These are phyloP conservation scores for Trichophyton benhamiae DNA, from an alignment of 2,329 filamentous ascomycete genomes.

Conservation along the genomic window DNA sequence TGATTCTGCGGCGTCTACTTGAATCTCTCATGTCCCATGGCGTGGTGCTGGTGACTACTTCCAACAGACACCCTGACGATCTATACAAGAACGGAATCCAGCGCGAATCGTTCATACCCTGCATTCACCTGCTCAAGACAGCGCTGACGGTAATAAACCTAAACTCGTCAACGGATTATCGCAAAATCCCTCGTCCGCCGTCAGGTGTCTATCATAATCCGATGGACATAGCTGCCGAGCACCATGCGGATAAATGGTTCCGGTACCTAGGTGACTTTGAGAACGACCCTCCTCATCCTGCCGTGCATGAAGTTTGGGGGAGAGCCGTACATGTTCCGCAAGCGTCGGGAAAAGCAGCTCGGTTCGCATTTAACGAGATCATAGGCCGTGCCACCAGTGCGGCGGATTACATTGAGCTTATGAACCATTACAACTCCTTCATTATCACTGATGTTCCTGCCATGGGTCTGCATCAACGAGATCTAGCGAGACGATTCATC, in stretches of 20 bases:
- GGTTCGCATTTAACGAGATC: constrained; percentile 86
- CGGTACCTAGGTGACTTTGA: constrained; percentile 78
- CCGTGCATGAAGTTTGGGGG: constrained; percentile 81
- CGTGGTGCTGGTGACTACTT: constrained; percentile 91
- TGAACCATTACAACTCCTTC: constrained; percentile 81
- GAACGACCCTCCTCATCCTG: constrained; percentile 59
- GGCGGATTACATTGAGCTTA: constrained; percentile 88
- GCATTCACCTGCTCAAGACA: constrained; percentile 79
- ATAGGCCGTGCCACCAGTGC: constrained; percentile 81
- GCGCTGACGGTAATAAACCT: constrained; percentile 83
- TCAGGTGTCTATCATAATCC: constrained; percentile 90
- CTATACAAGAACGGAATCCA: constrained; percentile 98
- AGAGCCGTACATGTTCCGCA: constrained; percentile 75
- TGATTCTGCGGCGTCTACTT: constrained; percentile 82
- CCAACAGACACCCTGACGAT: constrained; percentile 90
- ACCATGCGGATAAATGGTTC: constrained; percentile 92
- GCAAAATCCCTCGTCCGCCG: constrained; percentile 85
- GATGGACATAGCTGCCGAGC: constrained; percentile 61
- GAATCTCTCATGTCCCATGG: constrained; percentile 90
- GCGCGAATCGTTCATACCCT: constrained; percentile 85
- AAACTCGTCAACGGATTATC: constrained; percentile 90
- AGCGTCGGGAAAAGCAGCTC: constrained; percentile 76
- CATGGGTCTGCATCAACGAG: constrained; percentile 77
- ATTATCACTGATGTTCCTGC: constrained; percentile 82
- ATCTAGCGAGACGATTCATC: constrained; percentile 85